Evolutionary conservation across 495 filamentous ascomycete genomes (phyloP).

Genomic region (Cladorrhinum samala): DNA sequence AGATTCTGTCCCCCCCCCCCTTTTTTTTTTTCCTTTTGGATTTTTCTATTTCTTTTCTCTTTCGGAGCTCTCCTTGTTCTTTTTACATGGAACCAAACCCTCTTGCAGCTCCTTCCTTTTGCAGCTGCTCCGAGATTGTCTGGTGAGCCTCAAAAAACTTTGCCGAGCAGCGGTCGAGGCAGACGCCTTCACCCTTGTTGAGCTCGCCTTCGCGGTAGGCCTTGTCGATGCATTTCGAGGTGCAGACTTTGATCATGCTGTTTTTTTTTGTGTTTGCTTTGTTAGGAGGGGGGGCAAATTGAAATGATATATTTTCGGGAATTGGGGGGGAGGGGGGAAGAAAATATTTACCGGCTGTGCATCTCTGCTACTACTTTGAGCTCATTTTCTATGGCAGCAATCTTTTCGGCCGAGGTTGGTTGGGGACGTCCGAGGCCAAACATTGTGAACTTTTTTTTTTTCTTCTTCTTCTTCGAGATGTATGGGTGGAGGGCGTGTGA

Average conservation of each 20-base stretch:
- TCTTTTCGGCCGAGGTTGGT: conserved; percentile 90
- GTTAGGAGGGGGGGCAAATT: background rate
- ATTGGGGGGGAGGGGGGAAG: background rate
- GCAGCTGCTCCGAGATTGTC: conserved; percentile 66
- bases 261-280: background rate
- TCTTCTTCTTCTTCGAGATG: conserved; percentile 3
- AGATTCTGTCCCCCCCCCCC: too few species aligned
- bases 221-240: conserved; percentile 81
- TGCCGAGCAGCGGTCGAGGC: conserved; percentile 88
- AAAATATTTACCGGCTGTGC: conserved; percentile 71
- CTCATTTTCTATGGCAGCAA: conserved; percentile 88
- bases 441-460: conserved; percentile 52
- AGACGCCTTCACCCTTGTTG: conserved; percentile 97
- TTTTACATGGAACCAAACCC: conserved; percentile 23
- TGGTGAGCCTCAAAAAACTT: conserved; percentile 99
- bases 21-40: too few species aligned
- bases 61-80: too few species aligned
- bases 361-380: conserved; percentile 92
- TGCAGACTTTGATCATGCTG: conserved; percentile 82
- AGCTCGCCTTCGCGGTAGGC: conserved; percentile 92
- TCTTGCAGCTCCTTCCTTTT: conserved; percentile 40
- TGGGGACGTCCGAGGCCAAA: conserved; percentile 86
- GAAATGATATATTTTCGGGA: background rate
- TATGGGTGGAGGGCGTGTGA: background rate
- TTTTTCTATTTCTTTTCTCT: too few species aligned